Percentiles rank a stretch among this genome's conserved stretches.
phyloP scores from a whole-genome alignment of 1,284 basidiomycete species.

The Cutaneotrichosporon cavernicola region DNA sequence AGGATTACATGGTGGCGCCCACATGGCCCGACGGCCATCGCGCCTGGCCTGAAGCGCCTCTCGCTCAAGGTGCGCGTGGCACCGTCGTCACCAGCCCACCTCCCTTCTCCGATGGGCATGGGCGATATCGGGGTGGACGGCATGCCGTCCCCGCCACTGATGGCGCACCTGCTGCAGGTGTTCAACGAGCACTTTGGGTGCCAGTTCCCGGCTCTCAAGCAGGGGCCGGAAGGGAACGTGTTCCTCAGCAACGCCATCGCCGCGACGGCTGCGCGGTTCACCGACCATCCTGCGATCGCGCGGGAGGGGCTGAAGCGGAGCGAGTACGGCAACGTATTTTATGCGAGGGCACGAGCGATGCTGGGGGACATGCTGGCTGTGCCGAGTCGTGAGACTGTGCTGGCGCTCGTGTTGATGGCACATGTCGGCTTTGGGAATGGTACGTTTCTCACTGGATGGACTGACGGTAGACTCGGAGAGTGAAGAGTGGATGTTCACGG shows the following conservation, averaged over 20 bases:
- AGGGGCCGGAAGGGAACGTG: slow-evolving; percentile 17
- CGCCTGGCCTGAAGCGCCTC: slow-evolving; percentile 32
- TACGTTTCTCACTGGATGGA: slow-evolving; percentile 12
- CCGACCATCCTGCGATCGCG: slow-evolving; percentile 30
- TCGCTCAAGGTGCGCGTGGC: slow-evolving; percentile 34
- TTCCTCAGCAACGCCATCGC: slow-evolving; percentile 35
- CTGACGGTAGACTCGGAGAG: slow-evolving; percentile 31
- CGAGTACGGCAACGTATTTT: slow-evolving; percentile 16
- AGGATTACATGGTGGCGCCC: slow-evolving; percentile 42
- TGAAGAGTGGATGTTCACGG: slow-evolving; percentile 35
- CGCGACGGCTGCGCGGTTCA: slow-evolving; percentile 33
- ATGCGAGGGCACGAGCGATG: slow-evolving; percentile 27
- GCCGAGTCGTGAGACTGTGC: slow-evolving; percentile 34
- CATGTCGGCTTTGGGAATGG: slow-evolving; percentile 35
- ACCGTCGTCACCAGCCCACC: background rate
- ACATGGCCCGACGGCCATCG: slow-evolving; percentile 38
- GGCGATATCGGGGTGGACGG: slow-evolving; percentile 22
- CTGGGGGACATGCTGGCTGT: slow-evolving; percentile 32
- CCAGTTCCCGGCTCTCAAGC: slow-evolving; percentile 29
- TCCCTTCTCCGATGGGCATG: background rate
- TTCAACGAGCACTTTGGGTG: slow-evolving; percentile 32
- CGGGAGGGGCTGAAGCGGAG: slow-evolving; percentile 16
- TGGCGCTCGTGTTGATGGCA: slow-evolving; percentile 28
- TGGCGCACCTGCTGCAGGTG: slow-evolving; percentile 32
- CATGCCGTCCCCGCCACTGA: slow-evolving; percentile 26